Base-by-base conservation (phyloP, 352 stramenopile species). In the Halophytophthora batemanensis region DNA sequence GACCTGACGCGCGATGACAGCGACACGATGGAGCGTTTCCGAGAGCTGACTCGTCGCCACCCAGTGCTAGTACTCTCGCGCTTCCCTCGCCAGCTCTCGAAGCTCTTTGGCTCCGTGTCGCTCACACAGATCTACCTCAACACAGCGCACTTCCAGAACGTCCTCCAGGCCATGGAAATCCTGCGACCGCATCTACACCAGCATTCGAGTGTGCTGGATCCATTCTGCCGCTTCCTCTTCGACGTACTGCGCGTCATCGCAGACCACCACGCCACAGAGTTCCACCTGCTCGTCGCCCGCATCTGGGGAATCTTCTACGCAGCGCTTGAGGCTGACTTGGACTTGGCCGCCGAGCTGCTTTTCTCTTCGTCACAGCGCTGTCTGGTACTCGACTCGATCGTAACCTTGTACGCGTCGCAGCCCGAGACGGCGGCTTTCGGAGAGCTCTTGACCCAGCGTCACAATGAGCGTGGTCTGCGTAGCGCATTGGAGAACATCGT, bases 91-190 rank as follows among this genome's bases (percentile, higher is more conserved):
- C 67, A 70, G 22, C 57, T 79, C 28, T 75, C 68, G 71, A 68
- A 82, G 64, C 70, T 76, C 39, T 61, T 81, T 6, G 74, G 74
- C 2, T 68, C 67, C 12, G 59, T 88, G 5, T 88, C 81, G 31
- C 56, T 91, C 18, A 87, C 77, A 21, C 61, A 82, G 28, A 66
- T 91, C 29, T 91, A 89, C 49, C 68, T 83, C 47, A 85, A 86
- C 50, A 65, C 69, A 2, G 53, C 57, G 13, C 61, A 81, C 19
- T 85, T 87, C 39, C 67, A 81, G 36, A 82, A 85, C 33, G 77
- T 90, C 17, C 56, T 91, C 21, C 64, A 66, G 12, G 66, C 76
- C 12, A 80, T 88, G 53, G 75, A 89, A 47, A 82, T 83, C 50
- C 60, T 82, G 25, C 58, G 61, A 0, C 66, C 73, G 0, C 56